Evolutionary conservation across 2,329 filamentous ascomycete species (phyloP), one percentile per base, ranked within the genome.

Genomic region (Paradendryphiella salina): DNA sequence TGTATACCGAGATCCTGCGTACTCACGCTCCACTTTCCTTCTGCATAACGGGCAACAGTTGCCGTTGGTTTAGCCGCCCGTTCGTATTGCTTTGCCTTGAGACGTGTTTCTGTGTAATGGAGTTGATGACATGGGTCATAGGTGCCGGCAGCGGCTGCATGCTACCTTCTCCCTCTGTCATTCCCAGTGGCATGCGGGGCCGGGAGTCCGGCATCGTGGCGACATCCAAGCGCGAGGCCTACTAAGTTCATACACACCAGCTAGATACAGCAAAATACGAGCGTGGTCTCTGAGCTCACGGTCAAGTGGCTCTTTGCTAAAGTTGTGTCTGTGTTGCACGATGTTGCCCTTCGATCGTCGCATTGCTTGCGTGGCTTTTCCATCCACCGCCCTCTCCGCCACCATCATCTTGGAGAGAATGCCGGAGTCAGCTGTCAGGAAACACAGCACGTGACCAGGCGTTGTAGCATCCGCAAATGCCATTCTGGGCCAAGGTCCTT

Each of bases 151-250:
- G 39, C 28, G 26, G 48, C 50, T 26, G 14, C 33, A 48, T 49
- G 39, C 31, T 21, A 50, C 47, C 47, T 35, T 54, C 37, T 37
- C 32, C 13, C 26, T 23, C 14, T 4, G 10, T 39, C 26, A 32
- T 18, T 43, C 15, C 34, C 39, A 40, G 23, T 32, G 17, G 39
- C 40, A 26, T 23, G 33, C 38, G 31, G 49, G 23, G 26, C 33
- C 40, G 29, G 45, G 15, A 52, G 18, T 38, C n/a, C 52, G 44
- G 51, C 37, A 41, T 33, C 21, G 44, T 17, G 33, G 42, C 52
- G 52, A 45, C 53, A 51, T 42, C 35, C 20, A 46, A 40, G 49
- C 43, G 48, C 37, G 40, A 34, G 40, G 33, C 43, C 47, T 43
- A 36, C n/a, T n/a, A n/a, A n/a, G n/a, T n/a, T n/a, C 40, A 28